Percentiles rank a stretch among this genome's conserved stretches.
phyloP scores from a whole-genome alignment of 495 filamentous ascomycete genomes.

The Parachaetomium inaequale region DNA sequence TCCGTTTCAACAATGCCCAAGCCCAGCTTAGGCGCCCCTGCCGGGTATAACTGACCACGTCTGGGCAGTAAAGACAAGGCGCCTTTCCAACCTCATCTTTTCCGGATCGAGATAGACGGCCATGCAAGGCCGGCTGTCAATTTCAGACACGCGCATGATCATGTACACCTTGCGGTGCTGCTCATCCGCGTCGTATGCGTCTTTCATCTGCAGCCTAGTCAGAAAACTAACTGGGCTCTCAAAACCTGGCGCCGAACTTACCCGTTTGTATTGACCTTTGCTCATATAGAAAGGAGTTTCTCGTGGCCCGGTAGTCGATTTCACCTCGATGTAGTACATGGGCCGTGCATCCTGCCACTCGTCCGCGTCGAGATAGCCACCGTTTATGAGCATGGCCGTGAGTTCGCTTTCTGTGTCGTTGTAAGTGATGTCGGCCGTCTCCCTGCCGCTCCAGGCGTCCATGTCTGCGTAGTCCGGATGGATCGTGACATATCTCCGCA shows the following conservation, averaged over 20 bases:
- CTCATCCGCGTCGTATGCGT: slow-evolving; percentile 2
- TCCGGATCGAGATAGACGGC: slow-evolving; percentile 11
- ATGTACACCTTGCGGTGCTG: slow-evolving; percentile 8
- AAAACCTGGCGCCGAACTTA: slow-evolving; percentile 11
- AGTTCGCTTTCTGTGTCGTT: slow-evolving; percentile 35
- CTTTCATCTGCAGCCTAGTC: not conserved
- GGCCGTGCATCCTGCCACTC: slow-evolving; percentile 30
- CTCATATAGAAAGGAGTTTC: slow-evolving; percentile 44
- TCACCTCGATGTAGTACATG: slow-evolving; percentile 48
- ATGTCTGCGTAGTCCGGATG: slow-evolving; percentile 40
- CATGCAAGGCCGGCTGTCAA: not conserved
- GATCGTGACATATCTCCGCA: slow-evolving; percentile 31
- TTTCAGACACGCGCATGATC: slow-evolving; percentile 3
- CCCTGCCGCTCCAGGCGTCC: slow-evolving; percentile 34
- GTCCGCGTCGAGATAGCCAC: slow-evolving; percentile 30
- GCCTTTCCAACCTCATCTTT: not conserved
- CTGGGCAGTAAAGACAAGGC: slow-evolving; percentile 5
- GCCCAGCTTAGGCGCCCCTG: too few relatives aligned
- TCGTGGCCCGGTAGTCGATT: slow-evolving; percentile 41
- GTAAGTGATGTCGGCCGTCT: slow-evolving; percentile 45
- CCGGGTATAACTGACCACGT: slow-evolving; percentile 12
- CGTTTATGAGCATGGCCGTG: slow-evolving; percentile 33
- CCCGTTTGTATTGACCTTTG: slow-evolving; percentile 38
- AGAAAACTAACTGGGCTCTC: not conserved
- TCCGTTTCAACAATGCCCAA: too few relatives aligned